Percentiles rank a stretch among this genome's conserved stretches.
Conservation (phyloP, 495 filamentous ascomycete genomes). For the Penicillium steckii region DNA sequence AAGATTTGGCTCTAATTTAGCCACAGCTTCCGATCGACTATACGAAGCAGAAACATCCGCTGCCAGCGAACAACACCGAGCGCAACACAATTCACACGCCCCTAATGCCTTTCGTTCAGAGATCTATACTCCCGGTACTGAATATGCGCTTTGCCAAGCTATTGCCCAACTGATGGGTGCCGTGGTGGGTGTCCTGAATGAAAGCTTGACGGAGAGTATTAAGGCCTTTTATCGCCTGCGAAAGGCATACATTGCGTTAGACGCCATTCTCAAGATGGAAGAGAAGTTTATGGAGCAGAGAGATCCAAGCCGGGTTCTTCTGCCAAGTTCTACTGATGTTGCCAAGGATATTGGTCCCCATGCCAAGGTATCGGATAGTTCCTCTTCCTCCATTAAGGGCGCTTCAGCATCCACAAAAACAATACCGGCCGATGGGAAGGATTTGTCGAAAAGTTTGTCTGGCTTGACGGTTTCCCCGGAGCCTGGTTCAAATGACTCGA, state of each 20-base stretch:
- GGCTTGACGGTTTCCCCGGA: constrained; percentile 27
- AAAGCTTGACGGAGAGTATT: constrained; percentile 88
- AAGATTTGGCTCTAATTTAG: constrained; percentile 11
- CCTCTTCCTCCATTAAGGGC: constrained; percentile 2
- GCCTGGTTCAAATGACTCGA: constrained; percentile 10
- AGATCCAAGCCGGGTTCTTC: constrained; percentile 14
- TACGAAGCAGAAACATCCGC: constrained; percentile 75
- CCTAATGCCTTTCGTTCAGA: constrained; percentile 51
- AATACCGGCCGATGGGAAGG: constrained; percentile 7
- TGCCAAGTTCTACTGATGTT: constrained; percentile 15
- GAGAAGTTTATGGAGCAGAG: constrained; percentile 51
- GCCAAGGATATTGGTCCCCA: constrained; percentile 11
- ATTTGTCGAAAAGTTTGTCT: constrained; percentile 31
- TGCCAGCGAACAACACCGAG: constrained; percentile 74
- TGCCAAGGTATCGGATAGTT: constrained; percentile 16
- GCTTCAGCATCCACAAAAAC: not conserved
- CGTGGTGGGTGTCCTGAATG: constrained; percentile 83
- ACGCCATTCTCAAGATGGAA: constrained; percentile 68
- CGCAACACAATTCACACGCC: constrained; percentile 51
- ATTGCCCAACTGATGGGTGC: constrained; percentile 88
- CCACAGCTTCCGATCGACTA: constrained; percentile 65
- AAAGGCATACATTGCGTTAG: constrained; percentile 83
- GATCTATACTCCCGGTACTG: constrained; percentile 79
- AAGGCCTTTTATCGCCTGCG: constrained; percentile 91
- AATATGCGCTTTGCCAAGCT: constrained; percentile 77